Evolutionary conservation across 129 eudicot species (phyloP).

Genomic region (Glebionis coronaria): DNA sequence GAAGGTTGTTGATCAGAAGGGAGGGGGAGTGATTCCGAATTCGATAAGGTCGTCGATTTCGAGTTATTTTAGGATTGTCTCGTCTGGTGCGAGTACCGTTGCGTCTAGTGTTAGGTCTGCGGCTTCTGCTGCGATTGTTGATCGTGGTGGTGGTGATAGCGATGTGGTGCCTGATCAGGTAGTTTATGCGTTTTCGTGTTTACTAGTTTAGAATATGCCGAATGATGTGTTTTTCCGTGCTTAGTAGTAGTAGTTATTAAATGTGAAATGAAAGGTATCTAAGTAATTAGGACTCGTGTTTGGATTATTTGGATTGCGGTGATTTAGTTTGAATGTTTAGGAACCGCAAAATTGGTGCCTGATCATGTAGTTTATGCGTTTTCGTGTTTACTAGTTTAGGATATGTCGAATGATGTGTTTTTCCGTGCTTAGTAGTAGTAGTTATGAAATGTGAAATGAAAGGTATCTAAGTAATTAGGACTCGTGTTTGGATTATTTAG

Average conservation of each 20-base stretch:
- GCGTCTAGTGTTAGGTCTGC: constrained; percentile 84
- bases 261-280: background rate
- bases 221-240: background rate
- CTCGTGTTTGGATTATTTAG: background rate
- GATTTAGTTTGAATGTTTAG: background rate
- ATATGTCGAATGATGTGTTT: background rate
- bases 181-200: background rate
- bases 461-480: background rate
- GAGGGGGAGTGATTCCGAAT: constrained; percentile 45
- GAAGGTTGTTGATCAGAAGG: constrained; percentile 63
- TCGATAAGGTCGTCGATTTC: constrained; percentile 64
- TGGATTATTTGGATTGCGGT: background rate
- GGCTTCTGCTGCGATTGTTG: constrained; percentile 74
- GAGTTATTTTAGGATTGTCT: constrained; percentile 68
- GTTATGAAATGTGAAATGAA: background rate
- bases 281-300: too few species aligned
- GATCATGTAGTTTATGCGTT: constrained; percentile 59
- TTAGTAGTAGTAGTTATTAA: background rate
- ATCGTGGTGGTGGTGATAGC: constrained; percentile 74
- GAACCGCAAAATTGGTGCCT: too few species aligned
- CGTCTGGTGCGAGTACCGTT: constrained; percentile 85
- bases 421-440: background rate
- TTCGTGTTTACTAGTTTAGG: background rate
- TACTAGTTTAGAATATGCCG: background rate
- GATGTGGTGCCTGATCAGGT: constrained; percentile 75